Base-by-base conservation (phyloP, 2,329 filamentous ascomycete genomes). In the Colletotrichum lentis region DNA sequence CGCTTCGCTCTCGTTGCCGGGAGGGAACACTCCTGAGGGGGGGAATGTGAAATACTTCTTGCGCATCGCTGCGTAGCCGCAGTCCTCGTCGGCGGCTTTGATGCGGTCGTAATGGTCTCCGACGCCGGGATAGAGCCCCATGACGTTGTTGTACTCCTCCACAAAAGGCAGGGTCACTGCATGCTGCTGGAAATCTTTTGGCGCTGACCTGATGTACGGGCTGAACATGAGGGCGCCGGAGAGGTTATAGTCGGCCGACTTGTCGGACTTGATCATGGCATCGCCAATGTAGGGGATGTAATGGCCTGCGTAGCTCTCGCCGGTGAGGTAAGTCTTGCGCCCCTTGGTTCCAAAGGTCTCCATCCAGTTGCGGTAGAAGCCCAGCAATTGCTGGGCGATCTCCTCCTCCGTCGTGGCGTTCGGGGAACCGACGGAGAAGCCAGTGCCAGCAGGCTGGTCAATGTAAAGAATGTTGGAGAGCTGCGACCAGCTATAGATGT, bases 321-420 rank as follows among this genome's bases (percentile, higher is more conserved):
- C 92, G 0, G 90, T 84, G 67, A 96, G 86, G 76, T 90, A 94
- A 14, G 93, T 85, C 71, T 91, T 91, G 73, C 85, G 87, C n/a
- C 85, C 84, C n/a, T 91, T 83, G 72, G 92, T 81, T 20, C 79
- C 81, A 71, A 94, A 94, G 0, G 88, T 88, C 46, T 91, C 82
- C 68, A 93, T 80, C 72, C 93, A 94, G 79, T 92, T 93, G 80
- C 90, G 89, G 84, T 89, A 94, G 79, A 93, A 96, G 55, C 90
- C 90, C 12, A 91, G 81, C 76, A 95, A 93, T 72, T 94, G 86
- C 27, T 80, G 77, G 0, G 90, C 90, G 1, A 90, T 83, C 70
- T 93, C 90, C 37, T 87, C 84, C 71, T 93, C 88, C 71, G 84
- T 86, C 3, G 82, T 87, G n/a, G 90, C 90, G 0, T 85, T 91